A percentile compares a stretch with the other conserved stretches of the same genome.
Evolutionary conservation across 1,139 yeast species (phyloP).

Genomic region (Blastobotrys proliferans): DNA sequence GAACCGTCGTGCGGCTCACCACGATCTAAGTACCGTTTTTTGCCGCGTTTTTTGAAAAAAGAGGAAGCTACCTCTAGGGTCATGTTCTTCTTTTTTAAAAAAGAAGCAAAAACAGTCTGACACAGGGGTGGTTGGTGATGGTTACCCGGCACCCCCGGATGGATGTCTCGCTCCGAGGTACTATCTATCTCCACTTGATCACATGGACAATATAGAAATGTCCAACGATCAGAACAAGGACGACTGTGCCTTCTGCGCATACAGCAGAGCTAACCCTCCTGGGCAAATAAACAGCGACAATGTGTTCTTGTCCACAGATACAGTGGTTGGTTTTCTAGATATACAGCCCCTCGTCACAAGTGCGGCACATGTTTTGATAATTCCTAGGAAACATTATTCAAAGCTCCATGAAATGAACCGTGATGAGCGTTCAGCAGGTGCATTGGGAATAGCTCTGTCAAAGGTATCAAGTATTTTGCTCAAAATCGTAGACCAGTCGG

Average conservation of each 20-base stretch:
- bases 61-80: no score
- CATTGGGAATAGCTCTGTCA: conserved; percentile 65
- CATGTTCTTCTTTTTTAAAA: no score
- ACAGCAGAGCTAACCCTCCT: conserved; percentile 21
- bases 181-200: no score
- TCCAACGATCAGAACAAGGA: not conserved
- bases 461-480: conserved; percentile 54
- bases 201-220: not conserved
- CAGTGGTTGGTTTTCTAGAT: conserved; percentile 58
- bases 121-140: no score
- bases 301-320: conserved; percentile 27
- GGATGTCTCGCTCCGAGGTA: no score
- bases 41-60: no score
- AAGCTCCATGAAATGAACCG: conserved; percentile 77
- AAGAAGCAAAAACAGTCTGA: no score
- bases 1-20: no score
- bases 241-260: conserved; percentile 28
- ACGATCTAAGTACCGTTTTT: no score
- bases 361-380: conserved; percentile 71
- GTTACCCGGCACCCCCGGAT: no score
- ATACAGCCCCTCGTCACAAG: conserved; percentile 64
- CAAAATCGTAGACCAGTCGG: conserved; percentile 56
- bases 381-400: conserved; percentile 79
- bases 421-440: conserved; percentile 59
- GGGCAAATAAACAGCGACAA: conserved; percentile 18